These are phyloP conservation scores for Coemansia sp. DNA, from an alignment of 371 early-diverging fungal species.

Conservation along the genomic window DNA sequence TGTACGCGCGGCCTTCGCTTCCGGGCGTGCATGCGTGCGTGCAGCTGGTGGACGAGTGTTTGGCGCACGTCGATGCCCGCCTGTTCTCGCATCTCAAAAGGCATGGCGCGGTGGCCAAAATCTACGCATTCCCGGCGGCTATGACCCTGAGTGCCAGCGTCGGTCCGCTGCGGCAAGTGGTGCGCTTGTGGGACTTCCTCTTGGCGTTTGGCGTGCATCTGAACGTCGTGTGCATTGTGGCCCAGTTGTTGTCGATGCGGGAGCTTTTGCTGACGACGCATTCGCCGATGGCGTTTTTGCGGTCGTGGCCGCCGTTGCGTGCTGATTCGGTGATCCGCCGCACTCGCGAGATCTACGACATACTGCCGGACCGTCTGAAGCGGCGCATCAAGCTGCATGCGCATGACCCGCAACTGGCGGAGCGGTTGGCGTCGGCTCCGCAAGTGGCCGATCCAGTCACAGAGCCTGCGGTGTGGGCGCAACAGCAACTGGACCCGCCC, in stretches of 20 bases:
- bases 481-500: slow-evolving; percentile 3
- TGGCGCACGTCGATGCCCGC: slow-evolving; percentile 71
- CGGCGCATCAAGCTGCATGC: slow-evolving; percentile 34
- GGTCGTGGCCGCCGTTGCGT: slow-evolving; percentile 76
- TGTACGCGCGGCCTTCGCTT: slow-evolving; percentile 87
- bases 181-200: slow-evolving; percentile 90
- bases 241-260: slow-evolving; percentile 76
- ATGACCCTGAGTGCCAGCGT: slow-evolving; percentile 90
- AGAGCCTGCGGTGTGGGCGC: not conserved
- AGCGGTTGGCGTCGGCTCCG: slow-evolving; percentile 29
- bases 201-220: slow-evolving; percentile 89
- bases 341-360: slow-evolving; percentile 57
- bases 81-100: slow-evolving; percentile 70
- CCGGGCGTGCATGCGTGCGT: slow-evolving; percentile 89
- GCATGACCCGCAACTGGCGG: slow-evolving; percentile 39
- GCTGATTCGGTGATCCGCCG: slow-evolving; percentile 68
- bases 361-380: slow-evolving; percentile 25
- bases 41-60: slow-evolving; percentile 81
- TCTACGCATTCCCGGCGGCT: slow-evolving; percentile 91
- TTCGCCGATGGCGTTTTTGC: slow-evolving; percentile 78
- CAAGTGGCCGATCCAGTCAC: slow-evolving; percentile 30
- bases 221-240: slow-evolving; percentile 85
- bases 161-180: slow-evolving; percentile 78
- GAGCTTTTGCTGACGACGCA: slow-evolving; percentile 64
- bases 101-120: slow-evolving; percentile 73